These are phyloP conservation scores for Pseudogymnoascus sp. DNA, from an alignment of 2,329 filamentous ascomycete genomes.

Conservation along the genomic window DNA sequence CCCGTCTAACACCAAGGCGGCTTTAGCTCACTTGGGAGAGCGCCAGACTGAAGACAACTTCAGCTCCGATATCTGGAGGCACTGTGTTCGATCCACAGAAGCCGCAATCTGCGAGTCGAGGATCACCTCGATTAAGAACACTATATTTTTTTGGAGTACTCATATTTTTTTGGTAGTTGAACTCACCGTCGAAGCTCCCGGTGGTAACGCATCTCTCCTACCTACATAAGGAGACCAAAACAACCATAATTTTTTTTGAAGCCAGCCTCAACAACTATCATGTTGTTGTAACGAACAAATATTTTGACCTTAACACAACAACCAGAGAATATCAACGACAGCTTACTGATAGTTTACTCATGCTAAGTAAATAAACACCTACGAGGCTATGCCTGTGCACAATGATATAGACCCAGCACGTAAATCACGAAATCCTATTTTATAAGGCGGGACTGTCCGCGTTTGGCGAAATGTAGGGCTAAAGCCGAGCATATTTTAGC, in stretches of 20 bases:
- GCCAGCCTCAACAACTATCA: too few relatives aligned
- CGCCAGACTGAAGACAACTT: conserved; percentile 17
- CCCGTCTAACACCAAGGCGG: conserved; percentile 11
- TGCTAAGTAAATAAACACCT: neutral
- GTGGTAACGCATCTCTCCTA: too few relatives aligned
- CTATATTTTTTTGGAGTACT: conserved; percentile 11
- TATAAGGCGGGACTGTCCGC: neutral
- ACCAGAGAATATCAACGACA: too few relatives aligned
- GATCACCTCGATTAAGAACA: conserved; percentile 15
- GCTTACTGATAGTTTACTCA: too few relatives aligned
- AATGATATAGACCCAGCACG: neutral
- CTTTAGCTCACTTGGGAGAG: conserved; percentile 18
- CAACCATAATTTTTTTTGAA: too few relatives aligned
- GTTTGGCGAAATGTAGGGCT: neutral
- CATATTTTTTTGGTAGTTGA: too few relatives aligned
- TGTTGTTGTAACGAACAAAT: too few relatives aligned
- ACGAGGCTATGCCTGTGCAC: neutral
- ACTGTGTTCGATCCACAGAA: conserved; percentile 18
- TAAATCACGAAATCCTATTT: neutral
- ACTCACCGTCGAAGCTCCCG: too few relatives aligned
- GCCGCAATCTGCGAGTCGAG: conserved; percentile 15
- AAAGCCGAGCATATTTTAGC: neutral
- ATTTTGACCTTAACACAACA: too few relatives aligned
- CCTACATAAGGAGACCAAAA: too few relatives aligned
- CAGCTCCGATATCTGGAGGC: conserved; percentile 14